These are phyloP conservation scores for Pythium guiyangense DNA, from an alignment of 352 stramenopile genomes.

Conservation along the genomic window DNA sequence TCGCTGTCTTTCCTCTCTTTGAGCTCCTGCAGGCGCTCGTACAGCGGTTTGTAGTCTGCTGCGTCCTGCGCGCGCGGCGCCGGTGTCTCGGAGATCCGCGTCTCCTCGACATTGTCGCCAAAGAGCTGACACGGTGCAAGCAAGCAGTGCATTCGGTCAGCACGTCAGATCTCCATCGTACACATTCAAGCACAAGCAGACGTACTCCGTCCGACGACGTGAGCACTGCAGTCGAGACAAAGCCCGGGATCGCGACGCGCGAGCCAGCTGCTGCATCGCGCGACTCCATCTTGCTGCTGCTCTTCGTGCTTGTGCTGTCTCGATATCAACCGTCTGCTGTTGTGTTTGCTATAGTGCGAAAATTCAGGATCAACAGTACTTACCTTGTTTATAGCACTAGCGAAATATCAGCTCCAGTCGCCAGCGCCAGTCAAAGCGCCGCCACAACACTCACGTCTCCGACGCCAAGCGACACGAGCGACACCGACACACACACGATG, in stretches of 20 bases:
- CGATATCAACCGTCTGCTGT: background rate
- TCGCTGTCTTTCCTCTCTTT: conserved; percentile 77
- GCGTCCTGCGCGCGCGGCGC: conserved; percentile 33
- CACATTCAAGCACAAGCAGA: conserved; percentile 3
- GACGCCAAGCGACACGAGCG: background rate
- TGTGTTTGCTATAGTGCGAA: background rate
- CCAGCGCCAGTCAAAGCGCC: conserved; percentile 1
- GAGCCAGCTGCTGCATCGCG: background rate
- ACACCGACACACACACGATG: too few species aligned
- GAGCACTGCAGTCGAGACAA: conserved; percentile 79
- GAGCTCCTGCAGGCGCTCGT: conserved; percentile 76
- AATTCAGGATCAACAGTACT: background rate
- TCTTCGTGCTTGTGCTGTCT: background rate
- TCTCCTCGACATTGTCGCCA: conserved; percentile 82
- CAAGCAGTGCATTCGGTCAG: too few species aligned
- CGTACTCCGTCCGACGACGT: conserved; percentile 81
- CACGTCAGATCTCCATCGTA: background rate
- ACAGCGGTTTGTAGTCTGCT: conserved; percentile 64
- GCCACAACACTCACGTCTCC: background rate
- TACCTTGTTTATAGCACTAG: background rate
- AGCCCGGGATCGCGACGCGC: conserved; percentile 38
- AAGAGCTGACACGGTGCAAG: too few species aligned
- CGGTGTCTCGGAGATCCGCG: conserved; percentile 66
- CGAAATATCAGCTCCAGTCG: background rate
- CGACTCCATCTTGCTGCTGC: conserved; percentile 1